Conservation (phyloP, 2,329 filamentous ascomycete species). For the Pseudogymnoascus sp. region DNA sequence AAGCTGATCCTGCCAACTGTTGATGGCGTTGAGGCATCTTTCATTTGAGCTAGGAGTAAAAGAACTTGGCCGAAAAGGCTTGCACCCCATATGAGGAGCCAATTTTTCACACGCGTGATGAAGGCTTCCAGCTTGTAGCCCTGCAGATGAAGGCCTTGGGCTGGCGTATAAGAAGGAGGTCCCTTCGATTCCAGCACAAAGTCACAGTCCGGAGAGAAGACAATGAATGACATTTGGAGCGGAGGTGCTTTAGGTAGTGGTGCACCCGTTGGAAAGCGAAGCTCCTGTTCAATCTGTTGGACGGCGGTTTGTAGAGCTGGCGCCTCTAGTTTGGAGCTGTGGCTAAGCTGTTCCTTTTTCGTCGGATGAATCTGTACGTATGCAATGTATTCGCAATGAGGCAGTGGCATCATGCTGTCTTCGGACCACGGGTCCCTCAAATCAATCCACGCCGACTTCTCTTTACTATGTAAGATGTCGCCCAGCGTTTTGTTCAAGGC, state of each 20-base stretch:
- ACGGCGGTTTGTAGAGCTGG: conserved; percentile 32
- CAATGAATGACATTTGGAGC: conserved; percentile 53
- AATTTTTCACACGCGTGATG: conserved; percentile 48
- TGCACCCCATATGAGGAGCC: conserved; percentile 47
- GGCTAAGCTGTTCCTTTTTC: not conserved
- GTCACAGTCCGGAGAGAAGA: conserved; percentile 61
- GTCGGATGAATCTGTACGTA: conserved; percentile 65
- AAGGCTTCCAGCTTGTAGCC: conserved; percentile 56
- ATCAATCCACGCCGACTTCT: conserved; percentile 46
- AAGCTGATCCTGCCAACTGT: conserved; percentile 60
- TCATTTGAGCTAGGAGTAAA: conserved; percentile 56
- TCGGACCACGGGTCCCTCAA: conserved; percentile 64
- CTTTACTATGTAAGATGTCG: conserved; percentile 57
- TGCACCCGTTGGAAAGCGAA: conserved; percentile 52
- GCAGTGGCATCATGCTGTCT: conserved; percentile 51
- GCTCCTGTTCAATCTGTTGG: conserved; percentile 51
- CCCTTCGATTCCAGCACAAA: conserved; percentile 60
- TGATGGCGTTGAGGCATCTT: conserved; percentile 58
- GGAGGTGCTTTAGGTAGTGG: conserved; percentile 45
- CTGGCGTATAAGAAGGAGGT: conserved; percentile 44
- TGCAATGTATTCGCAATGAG: conserved; percentile 82
- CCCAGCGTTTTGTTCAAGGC: conserved; percentile 68
- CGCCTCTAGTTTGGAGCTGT: not conserved
- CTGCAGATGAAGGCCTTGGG: conserved; percentile 46
- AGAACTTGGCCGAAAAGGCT: conserved; percentile 54